phyloP scores from a whole-genome alignment of 2,329 filamentous ascomycete genomes.

The Talaromyces verruculosus region DNA sequence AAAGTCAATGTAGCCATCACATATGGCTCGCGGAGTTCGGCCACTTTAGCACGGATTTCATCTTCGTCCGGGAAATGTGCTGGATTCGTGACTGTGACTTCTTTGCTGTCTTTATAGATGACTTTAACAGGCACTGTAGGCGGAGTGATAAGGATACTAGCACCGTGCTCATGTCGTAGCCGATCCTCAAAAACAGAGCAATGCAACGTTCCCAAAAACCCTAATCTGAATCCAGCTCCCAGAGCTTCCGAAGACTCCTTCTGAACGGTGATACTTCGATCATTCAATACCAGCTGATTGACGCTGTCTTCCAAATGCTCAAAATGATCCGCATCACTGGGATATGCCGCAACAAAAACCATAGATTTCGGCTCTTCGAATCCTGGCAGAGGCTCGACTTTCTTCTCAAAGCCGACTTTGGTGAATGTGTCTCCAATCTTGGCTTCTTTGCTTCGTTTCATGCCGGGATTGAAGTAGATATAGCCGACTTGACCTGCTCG shows the following conservation, averaged over 20 bases:
- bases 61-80: slow-evolving; percentile 81
- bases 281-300: slow-evolving; percentile 87
- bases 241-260: slow-evolving; percentile 94
- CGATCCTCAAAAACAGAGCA: slow-evolving; percentile 99
- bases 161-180: slow-evolving; percentile 87
- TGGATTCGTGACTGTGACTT: slow-evolving; percentile 79
- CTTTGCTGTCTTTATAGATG: slow-evolving; percentile 71
- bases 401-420: slow-evolving; percentile 69
- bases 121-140: slow-evolving; percentile 92
- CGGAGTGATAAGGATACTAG: slow-evolving; percentile 93
- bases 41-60: slow-evolving; percentile 54
- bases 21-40: slow-evolving; percentile 69
- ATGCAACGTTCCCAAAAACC: slow-evolving; percentile 93
- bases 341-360: slow-evolving; percentile 97
- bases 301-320: slow-evolving; percentile 89
- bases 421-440: slow-evolving; percentile 97
- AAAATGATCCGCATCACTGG: slow-evolving; percentile 86
- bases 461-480: slow-evolving; percentile 94
- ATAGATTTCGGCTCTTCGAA: slow-evolving; percentile 98
- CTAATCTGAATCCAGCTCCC: slow-evolving; percentile 88
- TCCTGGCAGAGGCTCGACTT: slow-evolving; percentile 78
- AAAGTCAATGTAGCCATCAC: slow-evolving; percentile 84
- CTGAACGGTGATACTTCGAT: slow-evolving; percentile 87
- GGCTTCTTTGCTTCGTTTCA: slow-evolving; percentile 94
- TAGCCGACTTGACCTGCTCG: slow-evolving; percentile 95